Percentiles rank a stretch among this genome's conserved stretches.
Evolutionary conservation across 2,329 filamentous ascomycete genomes (phyloP).

Genomic region (Beauveria sp.): DNA sequence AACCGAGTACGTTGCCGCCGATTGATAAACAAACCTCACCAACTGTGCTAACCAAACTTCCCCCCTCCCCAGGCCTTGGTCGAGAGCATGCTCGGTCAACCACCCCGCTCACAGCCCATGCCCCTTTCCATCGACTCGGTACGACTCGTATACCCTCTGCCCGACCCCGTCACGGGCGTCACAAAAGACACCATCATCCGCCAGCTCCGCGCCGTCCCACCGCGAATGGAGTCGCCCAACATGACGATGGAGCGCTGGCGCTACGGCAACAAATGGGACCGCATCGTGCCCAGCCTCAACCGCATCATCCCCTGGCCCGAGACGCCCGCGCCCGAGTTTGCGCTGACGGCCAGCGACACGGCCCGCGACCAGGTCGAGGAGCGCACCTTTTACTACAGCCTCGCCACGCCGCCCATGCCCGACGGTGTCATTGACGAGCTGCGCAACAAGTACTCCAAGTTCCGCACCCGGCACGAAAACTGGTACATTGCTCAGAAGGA

Average conservation of each 20-base stretch:
- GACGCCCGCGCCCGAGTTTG: constrained; percentile 37
- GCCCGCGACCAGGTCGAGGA: constrained; percentile 67
- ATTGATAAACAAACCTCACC: not conserved
- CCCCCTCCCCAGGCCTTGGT: constrained; percentile 33
- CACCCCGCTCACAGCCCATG: constrained; percentile 24
- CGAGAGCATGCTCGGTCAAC: constrained; percentile 36
- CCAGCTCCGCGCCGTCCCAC: constrained; percentile 51
- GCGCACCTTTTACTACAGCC: constrained; percentile 67
- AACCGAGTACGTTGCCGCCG: constrained; percentile 50
- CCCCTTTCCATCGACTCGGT: constrained; percentile 63
- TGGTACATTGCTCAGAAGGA: constrained; percentile 63
- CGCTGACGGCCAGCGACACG: constrained; percentile 62
- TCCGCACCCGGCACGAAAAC: constrained; percentile 71
- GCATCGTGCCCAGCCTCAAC: constrained; percentile 64
- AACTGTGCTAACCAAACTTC: constrained; percentile 22
- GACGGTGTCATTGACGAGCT: constrained; percentile 74
- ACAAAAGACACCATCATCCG: constrained; percentile 72
- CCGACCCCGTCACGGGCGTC: constrained; percentile 55
- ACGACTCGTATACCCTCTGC: constrained; percentile 72
- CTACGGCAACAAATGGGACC: constrained; percentile 37
- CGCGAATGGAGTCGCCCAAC: constrained; percentile 37
- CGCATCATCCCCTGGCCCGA: constrained; percentile 71
- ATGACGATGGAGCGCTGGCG: constrained; percentile 35
- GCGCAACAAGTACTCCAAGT: constrained; percentile 72
- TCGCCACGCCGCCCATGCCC: constrained; percentile 74